Evolutionary conservation across 2,329 filamentous ascomycete species (phyloP), one percentile per base, ranked within the genome.

Genomic region (Arthrobotrys musiformis): DNA sequence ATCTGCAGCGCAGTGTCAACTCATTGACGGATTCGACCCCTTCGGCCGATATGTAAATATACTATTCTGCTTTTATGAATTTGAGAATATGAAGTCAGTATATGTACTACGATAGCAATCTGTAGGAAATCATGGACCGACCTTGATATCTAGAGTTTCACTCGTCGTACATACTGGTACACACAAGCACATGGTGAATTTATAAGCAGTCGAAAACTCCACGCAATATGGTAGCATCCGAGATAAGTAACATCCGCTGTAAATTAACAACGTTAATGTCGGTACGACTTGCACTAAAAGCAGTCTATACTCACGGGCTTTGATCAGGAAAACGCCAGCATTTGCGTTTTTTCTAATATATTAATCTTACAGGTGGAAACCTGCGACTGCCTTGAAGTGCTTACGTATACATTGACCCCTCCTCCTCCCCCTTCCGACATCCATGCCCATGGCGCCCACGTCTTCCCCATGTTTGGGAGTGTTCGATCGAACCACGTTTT

Each of bases 331-430:
- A n/a, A n/a, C n/a, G n/a, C n/a, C n/a, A n/a, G n/a, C n/a, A n/a
- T n/a, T n/a, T n/a, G n/a, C n/a, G n/a, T n/a, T n/a, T n/a, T n/a
- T n/a, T n/a, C n/a, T n/a, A n/a, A n/a, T n/a, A n/a, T n/a, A n/a
- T n/a, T n/a, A n/a, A n/a, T n/a, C n/a, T n/a, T n/a, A n/a, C n/a
- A n/a, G n/a, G n/a, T n/a, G n/a, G 17, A 37, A 58, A 58, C 33
- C 30, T 24, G 52, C 17, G 52, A 58, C 54, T 37, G 54, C 54
- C 54, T 58, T 22, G 33, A 58, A 58, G 26, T 40, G 54, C 54
- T 58, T 58, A 58, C 54, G 54, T 58, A 40, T 58, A 58, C 54
- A 33, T 58, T 33, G 40, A 58, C 54, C 54, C 54, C 19, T 48
- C 19, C 44, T n/a, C n/a, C n/a, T n/a, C n/a, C 44, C 40, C 37